Base-by-base conservation (phyloP, 768 basidiomycete genomes). In the Zangia roseola region DNA sequence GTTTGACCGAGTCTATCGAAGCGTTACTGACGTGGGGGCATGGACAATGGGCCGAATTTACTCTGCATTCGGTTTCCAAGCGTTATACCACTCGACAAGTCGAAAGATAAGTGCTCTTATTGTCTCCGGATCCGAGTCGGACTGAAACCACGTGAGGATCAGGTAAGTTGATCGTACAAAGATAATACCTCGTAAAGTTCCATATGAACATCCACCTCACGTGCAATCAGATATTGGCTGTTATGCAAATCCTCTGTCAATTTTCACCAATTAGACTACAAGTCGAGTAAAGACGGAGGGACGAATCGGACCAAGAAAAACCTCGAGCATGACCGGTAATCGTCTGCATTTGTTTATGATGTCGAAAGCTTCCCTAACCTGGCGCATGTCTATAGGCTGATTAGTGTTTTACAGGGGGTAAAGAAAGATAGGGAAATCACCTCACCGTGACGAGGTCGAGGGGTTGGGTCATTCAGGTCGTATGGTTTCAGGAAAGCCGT, bases 41-140 rank as follows among this genome's bases (percentile, higher is more conserved):
- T 31, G 37, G 40, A 17, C 24, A 28, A 34, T 17, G 30, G 21
- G 9, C 24, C 35, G 8, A 6, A 74, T 80, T 65, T 53, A 85
- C 87, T 87, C 86, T 38, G 68, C 58, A 13, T 78, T 76, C 1
- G 87, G 87, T 19, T 74, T 74, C 90, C 90, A 92, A n/a, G 80
- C 77, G 44, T 75, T 74, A 60, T 83, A 87, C 90, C 90, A 91
- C 20, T 83, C 77, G 16, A 82, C 68, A 5, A 91, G 65, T 30
- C 83, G 74, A 43, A 74, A 73, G 1, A 91, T 70, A 19, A 91
- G 75, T 21, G 70, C 66, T 12, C 72, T 70, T 8, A 91, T 73
- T 20, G 78, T 61, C 23, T 74, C 68, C 2, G 79, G 69, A 48
- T 82, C 75, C 17, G 69, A 62, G 21, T 72, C 71, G 34, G 65